Conservation (phyloP, 2,329 filamentous ascomycete genomes). For the Hysterium pulicare region DNA sequence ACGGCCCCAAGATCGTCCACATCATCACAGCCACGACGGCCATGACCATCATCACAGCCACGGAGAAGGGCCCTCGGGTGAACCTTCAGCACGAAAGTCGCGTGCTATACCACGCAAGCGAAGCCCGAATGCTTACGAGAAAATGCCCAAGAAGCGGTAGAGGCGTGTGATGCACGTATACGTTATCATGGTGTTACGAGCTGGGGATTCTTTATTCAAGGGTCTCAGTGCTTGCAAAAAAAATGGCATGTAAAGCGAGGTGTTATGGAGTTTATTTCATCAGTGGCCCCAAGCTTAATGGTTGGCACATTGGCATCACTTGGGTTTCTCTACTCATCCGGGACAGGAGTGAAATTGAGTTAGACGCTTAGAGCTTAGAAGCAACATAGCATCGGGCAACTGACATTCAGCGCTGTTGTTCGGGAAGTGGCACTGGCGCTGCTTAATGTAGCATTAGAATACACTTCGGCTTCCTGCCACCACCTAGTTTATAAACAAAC, state of each 20-base stretch:
- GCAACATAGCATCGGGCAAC: too few relatives aligned
- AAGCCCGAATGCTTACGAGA: slow-evolving; percentile 81
- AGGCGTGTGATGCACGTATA: slow-evolving; percentile 20
- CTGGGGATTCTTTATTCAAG: too few relatives aligned
- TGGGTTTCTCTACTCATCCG: too few relatives aligned
- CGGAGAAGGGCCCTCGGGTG: slow-evolving; percentile 27
- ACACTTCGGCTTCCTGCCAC: too few relatives aligned
- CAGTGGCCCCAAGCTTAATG: background rate
- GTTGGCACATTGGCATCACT: background rate
- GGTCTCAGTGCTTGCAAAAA: too few relatives aligned
- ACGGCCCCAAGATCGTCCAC: slow-evolving; percentile 19
- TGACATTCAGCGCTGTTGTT: too few relatives aligned
- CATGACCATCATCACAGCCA: slow-evolving; percentile 32
- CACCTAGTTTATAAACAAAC: too few relatives aligned
- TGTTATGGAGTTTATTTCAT: too few relatives aligned
- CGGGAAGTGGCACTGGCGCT: too few relatives aligned
- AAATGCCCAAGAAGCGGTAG: slow-evolving; percentile 56
- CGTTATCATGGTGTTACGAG: slow-evolving; percentile 16
- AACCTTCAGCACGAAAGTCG: slow-evolving; percentile 30
- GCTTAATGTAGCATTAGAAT: too few relatives aligned
- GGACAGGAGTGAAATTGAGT: too few relatives aligned
- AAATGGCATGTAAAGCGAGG: background rate
- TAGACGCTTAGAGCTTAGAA: too few relatives aligned
- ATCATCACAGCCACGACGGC: slow-evolving; percentile 22
- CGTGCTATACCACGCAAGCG: slow-evolving; percentile 49